phyloP scores from a whole-genome alignment of 2,329 filamentous ascomycete species.

The Xylariaceae sp. region DNA sequence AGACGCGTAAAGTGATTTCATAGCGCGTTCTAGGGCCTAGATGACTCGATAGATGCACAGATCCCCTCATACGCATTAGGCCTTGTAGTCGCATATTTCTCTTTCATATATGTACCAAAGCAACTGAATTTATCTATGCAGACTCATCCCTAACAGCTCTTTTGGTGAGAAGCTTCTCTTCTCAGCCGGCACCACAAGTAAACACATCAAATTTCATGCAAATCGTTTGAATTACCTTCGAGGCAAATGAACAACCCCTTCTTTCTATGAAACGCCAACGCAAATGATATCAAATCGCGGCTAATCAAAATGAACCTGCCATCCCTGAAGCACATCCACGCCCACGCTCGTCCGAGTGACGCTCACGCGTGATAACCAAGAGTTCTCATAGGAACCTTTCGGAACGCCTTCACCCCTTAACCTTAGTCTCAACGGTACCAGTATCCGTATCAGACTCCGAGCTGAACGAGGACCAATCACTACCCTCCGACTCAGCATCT shows the following conservation, averaged over 20 bases:
- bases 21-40: conserved; percentile 21
- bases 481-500: conserved; percentile 9
- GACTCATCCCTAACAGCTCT: neutral
- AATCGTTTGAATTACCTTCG: too few relatives aligned
- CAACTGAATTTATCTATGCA: neutral
- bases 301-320: neutral
- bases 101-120: neutral
- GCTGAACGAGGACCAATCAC: conserved; percentile 10
- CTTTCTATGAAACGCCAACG: neutral
- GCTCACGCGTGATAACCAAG: neutral
- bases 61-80: neutral
- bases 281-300: neutral
- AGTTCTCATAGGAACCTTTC: neutral
- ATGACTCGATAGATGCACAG: neutral
- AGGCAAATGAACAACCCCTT: neutral
- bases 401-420: neutral
- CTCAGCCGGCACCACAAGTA: neutral
- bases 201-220: neutral
- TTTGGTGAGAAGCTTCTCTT: neutral
- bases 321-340: too few relatives aligned
- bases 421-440: neutral
- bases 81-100: neutral
- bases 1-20: conserved; percentile 31
- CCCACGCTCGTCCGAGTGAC: too few relatives aligned
- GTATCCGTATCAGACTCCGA: conserved; percentile 4